Evolutionary conservation across 1,284 basidiomycete species (phyloP), one percentile per base, ranked within the genome.

Genomic region (Rhizopogon parksii): DNA sequence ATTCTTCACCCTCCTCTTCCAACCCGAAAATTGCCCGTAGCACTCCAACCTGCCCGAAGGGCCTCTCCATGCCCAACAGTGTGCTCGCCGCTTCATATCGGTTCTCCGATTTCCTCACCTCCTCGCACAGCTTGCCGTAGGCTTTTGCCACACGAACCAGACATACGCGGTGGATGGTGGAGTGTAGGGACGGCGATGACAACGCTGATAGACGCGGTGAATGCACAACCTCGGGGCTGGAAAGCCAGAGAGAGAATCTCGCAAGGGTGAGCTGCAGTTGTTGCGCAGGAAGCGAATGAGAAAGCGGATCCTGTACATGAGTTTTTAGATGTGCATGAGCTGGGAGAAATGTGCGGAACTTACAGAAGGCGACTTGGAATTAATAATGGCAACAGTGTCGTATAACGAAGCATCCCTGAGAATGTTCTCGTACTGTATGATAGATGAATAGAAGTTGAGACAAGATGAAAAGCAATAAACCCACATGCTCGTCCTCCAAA

Each of bases 31-130:
- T 85, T 67, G 89, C 86, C 72, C 77, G 80, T 56, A 90, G 62
- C 53, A 87, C 63, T 60, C 78, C 76, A 36, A 83, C 75, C 63
- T 86, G 85, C 47, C 88, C 88, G 70, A 90, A 91, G 12, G 88
- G 88, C 61, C 88, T 68, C 68, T 87, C 84, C 55, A 86, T 80
- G n/a, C 90, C 85, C 37, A 96, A 68, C 55, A 96, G 64, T n/a
- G 91, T 95, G 56, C 85, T 79, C 9, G 83, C 85, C 38, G 92
- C 92, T 68, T 96, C 92, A 64, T 95, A 97, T 60, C 76, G 78
- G 43, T 92, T 91, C 63, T 79, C 76, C 49, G 82, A 78, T 54
- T 80, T 82, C 63, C 81, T 75, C 12, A 95, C 86, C 54, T 82
- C 79, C 35, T 83, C 82, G 59, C 86, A 91, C 1, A 95, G 70